Base-by-base conservation (phyloP, 352 stramenopile genomes). In the Globisporangium ultimum region DNA sequence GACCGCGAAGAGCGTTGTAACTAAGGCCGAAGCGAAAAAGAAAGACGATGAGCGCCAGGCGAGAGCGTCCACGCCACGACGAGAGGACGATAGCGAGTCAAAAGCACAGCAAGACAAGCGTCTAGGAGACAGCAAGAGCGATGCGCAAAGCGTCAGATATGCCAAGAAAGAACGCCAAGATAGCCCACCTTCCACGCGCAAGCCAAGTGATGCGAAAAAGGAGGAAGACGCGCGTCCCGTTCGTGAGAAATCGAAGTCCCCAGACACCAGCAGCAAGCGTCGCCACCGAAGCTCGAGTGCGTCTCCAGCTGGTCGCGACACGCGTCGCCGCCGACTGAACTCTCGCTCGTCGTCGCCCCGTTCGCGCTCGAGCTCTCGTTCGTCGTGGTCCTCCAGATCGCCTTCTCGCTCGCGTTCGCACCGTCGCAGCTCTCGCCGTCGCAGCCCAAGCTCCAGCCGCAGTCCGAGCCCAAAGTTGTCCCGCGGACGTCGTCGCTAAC, bases 301-400 rank as follows among this genome's bases (percentile, higher is more conserved):
- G 57, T 21, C 74, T 60, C 18, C 58, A 51, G 15, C 50, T 21
- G 61, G 63, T 9, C 68, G 57, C 41, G 69, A 52, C 49, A 40
- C 52, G 28, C 70, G 61, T 34, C 67, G 58, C 4, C 61, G 67
- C 9, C 68, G 66, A 28, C 36, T 61, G 17, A 63, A 46, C 14
- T 82, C 68, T 1, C 55, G 45, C 61, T 67, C 61, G 24, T 14
- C 42, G 20, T 63, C 56, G 48, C 41, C 32, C 62, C 63, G 38
- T 22, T 63, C 66, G 52, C 61, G 58, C 28, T 87, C 74, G 0
- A 63, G 67, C 21, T 84, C 74, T 40, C 61, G 64, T 3, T 69
- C 71, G 7, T 36, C 60, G 36, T 78, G 66, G 21, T 22, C 55
- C 2, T 72, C 59, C n/a, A 51, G 57, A 47, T 68, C 63, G 2